Evolutionary conservation across 2,329 filamentous ascomycete species (phyloP).

Genomic region (Cytospora mali): DNA sequence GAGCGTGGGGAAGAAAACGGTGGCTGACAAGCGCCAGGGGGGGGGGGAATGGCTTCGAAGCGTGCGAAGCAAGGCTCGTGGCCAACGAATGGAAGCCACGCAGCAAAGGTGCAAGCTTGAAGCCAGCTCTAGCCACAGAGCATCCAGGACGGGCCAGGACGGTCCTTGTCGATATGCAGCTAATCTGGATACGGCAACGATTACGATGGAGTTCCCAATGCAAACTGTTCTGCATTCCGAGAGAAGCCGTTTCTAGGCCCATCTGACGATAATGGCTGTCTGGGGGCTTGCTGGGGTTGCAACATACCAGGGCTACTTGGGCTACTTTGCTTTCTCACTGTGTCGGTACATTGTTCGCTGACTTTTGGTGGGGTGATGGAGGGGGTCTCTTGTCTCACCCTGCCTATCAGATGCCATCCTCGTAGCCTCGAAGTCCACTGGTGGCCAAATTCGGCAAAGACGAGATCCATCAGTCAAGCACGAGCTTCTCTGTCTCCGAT

Average conservation of each 20-base stretch:
- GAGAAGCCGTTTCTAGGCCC: background rate
- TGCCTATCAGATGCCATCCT: background rate
- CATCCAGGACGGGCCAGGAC: background rate
- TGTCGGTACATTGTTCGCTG: conserved; percentile 12
- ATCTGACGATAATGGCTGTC: too few relatives aligned
- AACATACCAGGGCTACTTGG: background rate
- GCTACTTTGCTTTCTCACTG: conserved; percentile 18
- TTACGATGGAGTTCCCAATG: conserved; percentile 2
- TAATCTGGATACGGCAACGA: background rate
- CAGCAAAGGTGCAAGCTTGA: conserved; percentile 14
- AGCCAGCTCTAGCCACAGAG: background rate
- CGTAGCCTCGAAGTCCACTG: background rate
- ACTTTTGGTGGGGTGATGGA: background rate
- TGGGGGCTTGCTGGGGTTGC: too few relatives aligned
- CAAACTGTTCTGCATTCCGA: conserved; percentile 1
- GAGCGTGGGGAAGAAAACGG: conserved; percentile 21
- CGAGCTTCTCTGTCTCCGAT: background rate
- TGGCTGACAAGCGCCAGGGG: conserved; percentile 16
- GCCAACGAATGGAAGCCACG: conserved; percentile 27
- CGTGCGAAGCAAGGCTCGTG: conserved; percentile 6
- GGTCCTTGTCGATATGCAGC: background rate
- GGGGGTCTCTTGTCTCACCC: background rate
- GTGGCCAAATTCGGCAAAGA: background rate
- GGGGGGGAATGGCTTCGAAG: background rate
- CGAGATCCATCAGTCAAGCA: background rate